Base-by-base conservation (phyloP, 179 eudicot genomes). In the Corrigiola litoralis region DNA sequence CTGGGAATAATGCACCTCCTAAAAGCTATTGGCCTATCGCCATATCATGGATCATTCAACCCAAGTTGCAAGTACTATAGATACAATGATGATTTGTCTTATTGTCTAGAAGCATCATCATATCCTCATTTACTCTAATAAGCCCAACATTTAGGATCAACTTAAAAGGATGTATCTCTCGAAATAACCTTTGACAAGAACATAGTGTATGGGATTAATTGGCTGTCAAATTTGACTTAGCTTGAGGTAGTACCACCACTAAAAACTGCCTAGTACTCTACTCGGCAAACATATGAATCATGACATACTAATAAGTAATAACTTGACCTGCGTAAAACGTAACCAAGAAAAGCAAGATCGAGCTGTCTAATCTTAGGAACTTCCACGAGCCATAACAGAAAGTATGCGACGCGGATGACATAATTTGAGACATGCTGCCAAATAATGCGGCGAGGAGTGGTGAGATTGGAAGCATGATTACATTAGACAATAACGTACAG, bases 351-450 rank as follows among this genome's bases (percentile, higher is more conserved):
- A 6, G 13, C 42, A 38, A 38, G n/a, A n/a, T n/a, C n/a, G n/a
- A n/a, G n/a, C n/a, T n/a, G n/a, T n/a, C n/a, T n/a, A n/a, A n/a
- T n/a, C n/a, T n/a, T n/a, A n/a, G n/a, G n/a, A n/a, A n/a, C n/a
- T n/a, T n/a, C n/a, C n/a, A n/a, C n/a, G n/a, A n/a, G n/a, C n/a
- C n/a, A n/a, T n/a, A 33, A 56, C 61, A 34, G 17, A 18, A 56
- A 33, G 0, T 56, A 33, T 18, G 44, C 28, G 12, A 9, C 44
- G 61, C 8, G 13, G 25, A 33, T 33, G 27, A 9, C 61, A 34
- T 56, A 10, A 33, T 33, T 34, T 56, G 44, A n/a, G 57, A 52
- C 57, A 52, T 52, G 57, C 57, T 34, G 16, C 57, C 57, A 13
- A 52, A 20, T 52, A 3, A 52, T 52, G 20, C 27, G 61, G 25